Evolutionary conservation across 345 rosid species (phyloP).

Genomic region (Boechera retrofracta): DNA sequence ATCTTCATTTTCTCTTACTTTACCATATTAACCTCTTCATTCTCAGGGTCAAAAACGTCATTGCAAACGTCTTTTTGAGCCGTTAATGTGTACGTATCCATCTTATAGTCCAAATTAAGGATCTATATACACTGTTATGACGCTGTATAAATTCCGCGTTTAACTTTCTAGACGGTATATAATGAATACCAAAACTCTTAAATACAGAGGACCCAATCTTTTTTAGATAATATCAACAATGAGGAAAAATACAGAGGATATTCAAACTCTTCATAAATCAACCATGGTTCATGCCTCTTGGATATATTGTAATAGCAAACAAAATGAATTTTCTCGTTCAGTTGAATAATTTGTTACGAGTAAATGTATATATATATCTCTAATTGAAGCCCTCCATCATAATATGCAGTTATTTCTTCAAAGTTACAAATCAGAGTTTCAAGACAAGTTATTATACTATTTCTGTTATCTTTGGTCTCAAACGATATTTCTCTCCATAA

Average conservation of each 20-base stretch:
- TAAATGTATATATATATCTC: no score
- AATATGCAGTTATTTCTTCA: no score
- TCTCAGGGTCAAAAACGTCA: constrained; percentile 30
- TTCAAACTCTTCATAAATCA: neutral
- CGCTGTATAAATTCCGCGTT: neutral
- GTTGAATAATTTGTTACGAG: neutral
- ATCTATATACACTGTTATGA: constrained; percentile 4
- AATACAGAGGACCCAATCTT: neutral
- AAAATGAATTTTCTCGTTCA: neutral
- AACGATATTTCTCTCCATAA: neutral
- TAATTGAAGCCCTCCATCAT: no score
- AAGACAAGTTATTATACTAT: no score
- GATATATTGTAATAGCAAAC: no score
- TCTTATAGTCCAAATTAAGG: neutral
- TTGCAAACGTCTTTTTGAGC: neutral
- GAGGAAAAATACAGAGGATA: neutral
- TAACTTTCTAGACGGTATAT: neutral
- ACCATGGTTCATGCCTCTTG: neutral
- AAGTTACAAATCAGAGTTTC: no score
- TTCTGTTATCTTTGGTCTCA: neutral
- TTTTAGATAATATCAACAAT: neutral
- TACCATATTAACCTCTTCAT: constrained; percentile 16
- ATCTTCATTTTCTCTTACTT: neutral
- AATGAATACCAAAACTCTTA: neutral
- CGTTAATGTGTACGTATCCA: constrained; percentile 11